phyloP scores from a whole-genome alignment of 2,329 filamentous ascomycete genomes.

The Cryoendolithus antarcticus region DNA sequence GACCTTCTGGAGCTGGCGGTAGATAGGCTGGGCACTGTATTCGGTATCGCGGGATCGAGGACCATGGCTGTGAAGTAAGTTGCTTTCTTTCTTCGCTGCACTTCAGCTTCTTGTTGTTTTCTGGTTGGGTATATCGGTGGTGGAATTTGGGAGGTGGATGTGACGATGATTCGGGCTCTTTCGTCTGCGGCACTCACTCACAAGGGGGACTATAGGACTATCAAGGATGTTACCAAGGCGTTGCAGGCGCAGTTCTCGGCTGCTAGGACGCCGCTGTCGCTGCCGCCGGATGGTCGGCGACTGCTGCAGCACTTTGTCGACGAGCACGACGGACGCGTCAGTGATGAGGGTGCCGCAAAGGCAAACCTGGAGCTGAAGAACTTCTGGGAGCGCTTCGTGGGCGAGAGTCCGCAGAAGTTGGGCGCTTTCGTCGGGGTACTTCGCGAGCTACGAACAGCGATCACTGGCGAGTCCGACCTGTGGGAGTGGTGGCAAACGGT shows the following conservation, averaged over 20 bases:
- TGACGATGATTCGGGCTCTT: too few species aligned
- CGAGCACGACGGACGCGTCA: slow-evolving; percentile 41
- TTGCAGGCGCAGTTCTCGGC: slow-evolving; percentile 33
- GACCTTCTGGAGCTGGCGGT: too few species aligned
- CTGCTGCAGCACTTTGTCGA: slow-evolving; percentile 44
- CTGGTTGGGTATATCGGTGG: too few species aligned
- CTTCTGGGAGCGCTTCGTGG: slow-evolving; percentile 54
- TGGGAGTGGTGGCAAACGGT: slow-evolving; percentile 61
- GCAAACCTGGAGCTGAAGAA: slow-evolving; percentile 58
- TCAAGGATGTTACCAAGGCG: slow-evolving; percentile 37
- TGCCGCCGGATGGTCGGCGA: slow-evolving; percentile 45
- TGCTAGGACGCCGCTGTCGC: slow-evolving; percentile 36
- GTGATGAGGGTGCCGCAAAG: slow-evolving; percentile 54
- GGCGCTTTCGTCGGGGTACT: slow-evolving; percentile 59
- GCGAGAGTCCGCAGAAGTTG: slow-evolving; percentile 42
- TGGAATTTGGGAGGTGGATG: too few species aligned
- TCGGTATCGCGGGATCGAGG: too few species aligned
- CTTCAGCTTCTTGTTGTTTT: too few species aligned
- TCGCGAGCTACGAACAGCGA: slow-evolving; percentile 48
- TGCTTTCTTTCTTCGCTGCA: too few species aligned
- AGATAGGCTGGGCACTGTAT: too few species aligned
- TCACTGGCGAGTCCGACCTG: slow-evolving; percentile 51
- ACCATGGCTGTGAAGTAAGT: too few species aligned
- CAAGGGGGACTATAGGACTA: slow-evolving; percentile 23
- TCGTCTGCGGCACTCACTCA: not conserved